Evolutionary conservation across 768 basidiomycete genomes (phyloP).

Genomic region (Tulasnella sp.): DNA sequence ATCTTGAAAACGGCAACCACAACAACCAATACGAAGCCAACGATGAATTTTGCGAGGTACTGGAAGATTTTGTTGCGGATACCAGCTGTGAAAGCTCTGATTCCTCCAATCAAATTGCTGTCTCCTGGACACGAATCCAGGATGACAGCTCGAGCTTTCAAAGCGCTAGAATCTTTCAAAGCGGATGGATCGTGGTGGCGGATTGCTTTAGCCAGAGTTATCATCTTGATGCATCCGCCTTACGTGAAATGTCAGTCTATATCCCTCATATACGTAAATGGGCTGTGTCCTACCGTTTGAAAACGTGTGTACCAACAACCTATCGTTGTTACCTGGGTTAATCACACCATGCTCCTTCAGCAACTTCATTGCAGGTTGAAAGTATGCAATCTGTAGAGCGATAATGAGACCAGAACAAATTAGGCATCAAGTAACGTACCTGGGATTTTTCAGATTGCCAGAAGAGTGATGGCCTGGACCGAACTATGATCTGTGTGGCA

Average conservation of each 20-base stretch:
- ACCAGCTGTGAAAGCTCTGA: constrained; percentile 18
- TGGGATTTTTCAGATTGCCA: not conserved
- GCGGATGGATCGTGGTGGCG: not conserved
- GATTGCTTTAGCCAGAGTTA: constrained; percentile 8
- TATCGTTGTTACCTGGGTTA: not conserved
- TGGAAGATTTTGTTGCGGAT: constrained; percentile 11
- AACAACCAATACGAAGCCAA: not conserved
- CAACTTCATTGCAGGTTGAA: constrained; percentile 4
- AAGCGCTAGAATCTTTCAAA: too few species aligned
- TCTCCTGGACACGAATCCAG: constrained; percentile 22
- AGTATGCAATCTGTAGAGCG: too few species aligned
- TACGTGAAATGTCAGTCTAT: too few species aligned
- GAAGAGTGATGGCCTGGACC: not conserved
- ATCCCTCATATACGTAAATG: too few species aligned
- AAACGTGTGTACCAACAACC: constrained; percentile 17
- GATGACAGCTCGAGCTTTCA: constrained; percentile 12
- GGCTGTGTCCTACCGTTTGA: constrained; percentile 10
- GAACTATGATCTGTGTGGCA: constrained; percentile 16
- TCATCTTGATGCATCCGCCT: constrained; percentile 6
- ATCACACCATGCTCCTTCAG: too few species aligned
- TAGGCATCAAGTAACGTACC: not conserved
- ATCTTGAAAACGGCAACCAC: not conserved
- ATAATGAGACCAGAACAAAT: too few species aligned
- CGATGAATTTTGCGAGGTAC: not conserved
- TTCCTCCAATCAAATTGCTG: constrained; percentile 1